Evolutionary conservation across 345 rosid species (phyloP), one percentile per base, ranked within the genome.

Genomic region (Turnera subulata): DNA sequence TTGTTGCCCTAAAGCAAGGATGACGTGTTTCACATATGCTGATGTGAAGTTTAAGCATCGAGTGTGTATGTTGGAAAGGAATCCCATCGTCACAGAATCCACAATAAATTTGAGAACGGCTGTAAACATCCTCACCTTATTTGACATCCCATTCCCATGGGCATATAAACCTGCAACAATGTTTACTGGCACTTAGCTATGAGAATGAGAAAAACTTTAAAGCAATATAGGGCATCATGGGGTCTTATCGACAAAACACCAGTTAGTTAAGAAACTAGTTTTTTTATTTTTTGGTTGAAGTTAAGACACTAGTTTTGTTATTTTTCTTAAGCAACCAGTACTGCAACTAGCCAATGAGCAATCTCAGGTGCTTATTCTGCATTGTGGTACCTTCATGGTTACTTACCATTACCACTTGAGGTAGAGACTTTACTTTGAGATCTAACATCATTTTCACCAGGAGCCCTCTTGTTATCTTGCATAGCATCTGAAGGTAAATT

Each of bases 91-190:
- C 37, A 59, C 52, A 3, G 84, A 78, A 54, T 93, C 97, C 13
- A 84, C 78, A 19, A 79, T 39, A 76, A 83, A 82, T 82, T 84
- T 86, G 67, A 93, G 84, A 62, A 93, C 64, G 46, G 83, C 64
- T 1, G 86, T 80, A 18, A 83, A 66, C 74, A 85, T 79, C 78
- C 72, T 82, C 63, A 79, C 73, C 75, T 70, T 79, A 35, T 76
- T 79, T 52, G 71, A 32, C 46, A 75, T 64, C 46, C 50, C 46
- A 60, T 68, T 57, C 65, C 71, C 80, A 46, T 67, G 56, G 47
- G 66, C 32, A 60, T 63, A 50, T 60, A 35, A 65, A 39, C 69
- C 56, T 71, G 70, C 96, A 84, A 61, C 70, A 71, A 63, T 44
- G 2, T 43, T 59, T n/a, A 40, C 61, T 63, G 61, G 43, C 13